Percentiles rank a stretch among this genome's conserved stretches.
Conservation (phyloP, 257 asterid genomes). For the Solanum neorickii region DNA sequence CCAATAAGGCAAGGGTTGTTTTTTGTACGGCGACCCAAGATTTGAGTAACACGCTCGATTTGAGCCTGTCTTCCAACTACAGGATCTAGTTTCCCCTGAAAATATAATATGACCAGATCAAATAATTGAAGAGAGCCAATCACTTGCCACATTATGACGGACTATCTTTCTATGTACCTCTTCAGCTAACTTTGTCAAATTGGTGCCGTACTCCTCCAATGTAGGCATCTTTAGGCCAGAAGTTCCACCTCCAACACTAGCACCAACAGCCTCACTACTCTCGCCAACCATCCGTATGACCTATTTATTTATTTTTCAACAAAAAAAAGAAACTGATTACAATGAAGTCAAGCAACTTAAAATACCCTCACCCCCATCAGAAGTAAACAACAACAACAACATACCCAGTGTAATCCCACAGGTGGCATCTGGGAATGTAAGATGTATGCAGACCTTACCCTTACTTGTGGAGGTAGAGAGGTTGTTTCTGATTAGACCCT, state of each 20-base stretch:
- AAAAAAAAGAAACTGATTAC: not conserved
- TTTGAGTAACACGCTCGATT: slow-evolving; percentile 29
- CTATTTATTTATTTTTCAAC: slow-evolving; percentile 6
- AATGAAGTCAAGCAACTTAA: not conserved
- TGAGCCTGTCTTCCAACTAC: slow-evolving; percentile 29
- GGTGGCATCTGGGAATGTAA: not conserved
- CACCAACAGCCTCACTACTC: slow-evolving; percentile 36
- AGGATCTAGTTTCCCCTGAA: slow-evolving; percentile 31
- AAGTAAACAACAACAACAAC: not conserved
- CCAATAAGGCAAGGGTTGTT: slow-evolving; percentile 31
- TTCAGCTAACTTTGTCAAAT: slow-evolving; percentile 45
- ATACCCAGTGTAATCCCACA: not conserved
- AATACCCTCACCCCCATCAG: not conserved
- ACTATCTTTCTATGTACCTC: slow-evolving; percentile 41
- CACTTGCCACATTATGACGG: not conserved
- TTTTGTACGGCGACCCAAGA: slow-evolving; percentile 28
- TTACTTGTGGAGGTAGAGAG: not conserved
- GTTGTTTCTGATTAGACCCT: not conserved
- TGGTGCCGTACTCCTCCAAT: slow-evolving; percentile 41
- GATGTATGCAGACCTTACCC: not conserved
- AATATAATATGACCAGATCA: not conserved
- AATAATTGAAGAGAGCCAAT: not conserved
- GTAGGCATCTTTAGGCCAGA: slow-evolving; percentile 44
- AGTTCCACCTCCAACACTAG: slow-evolving; percentile 34
- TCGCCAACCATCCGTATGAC: slow-evolving; percentile 46